A percentile compares a stretch with the other conserved stretches of the same genome.
phyloP scores from a whole-genome alignment of 208 protist species.

The Entamoeba moshkovskii region DNA sequence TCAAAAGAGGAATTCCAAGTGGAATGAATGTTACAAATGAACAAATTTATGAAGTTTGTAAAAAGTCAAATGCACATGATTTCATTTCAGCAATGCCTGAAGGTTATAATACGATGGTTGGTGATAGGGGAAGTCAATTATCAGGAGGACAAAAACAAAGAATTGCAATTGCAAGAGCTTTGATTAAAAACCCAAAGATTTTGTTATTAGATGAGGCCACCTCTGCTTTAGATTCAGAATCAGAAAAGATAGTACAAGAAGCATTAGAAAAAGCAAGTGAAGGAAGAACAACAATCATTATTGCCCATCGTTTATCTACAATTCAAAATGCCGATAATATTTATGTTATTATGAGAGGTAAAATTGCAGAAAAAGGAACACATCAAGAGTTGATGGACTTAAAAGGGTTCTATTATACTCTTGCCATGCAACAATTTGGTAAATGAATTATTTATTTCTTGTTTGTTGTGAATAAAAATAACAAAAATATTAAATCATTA shows the following conservation, averaged over 20 bases:
- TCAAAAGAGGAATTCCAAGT: not conserved
- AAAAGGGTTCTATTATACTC: not conserved
- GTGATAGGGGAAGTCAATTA: constrained; percentile 25
- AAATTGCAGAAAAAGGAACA: constrained; percentile 56
- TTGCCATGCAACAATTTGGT: too few relatives aligned
- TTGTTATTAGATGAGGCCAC: constrained; percentile 75
- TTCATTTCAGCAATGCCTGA: not conserved
- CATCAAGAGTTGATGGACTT: constrained; percentile 50
- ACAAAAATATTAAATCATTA: too few relatives aligned
- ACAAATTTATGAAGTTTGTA: not conserved
- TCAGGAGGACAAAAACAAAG: constrained; percentile 70
- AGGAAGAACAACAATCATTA: constrained; percentile 64
- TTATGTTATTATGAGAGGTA: constrained; percentile 69
- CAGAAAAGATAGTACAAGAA: constrained; percentile 64
- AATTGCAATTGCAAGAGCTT: constrained; percentile 68
- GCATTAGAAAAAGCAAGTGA: constrained; percentile 54
- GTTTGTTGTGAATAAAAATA: too few relatives aligned
- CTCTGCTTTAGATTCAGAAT: constrained; percentile 63
- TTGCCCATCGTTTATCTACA: constrained; percentile 73
- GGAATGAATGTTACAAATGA: not conserved
- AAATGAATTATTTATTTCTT: too few relatives aligned
- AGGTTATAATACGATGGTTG: not conserved
- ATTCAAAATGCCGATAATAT: constrained; percentile 69
- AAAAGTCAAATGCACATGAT: not conserved
- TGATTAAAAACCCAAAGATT: constrained; percentile 61